Evolutionary conservation across 2,329 filamentous ascomycete species (phyloP), one percentile per base, ranked within the genome.

Genomic region (Cladosporium sp.): DNA sequence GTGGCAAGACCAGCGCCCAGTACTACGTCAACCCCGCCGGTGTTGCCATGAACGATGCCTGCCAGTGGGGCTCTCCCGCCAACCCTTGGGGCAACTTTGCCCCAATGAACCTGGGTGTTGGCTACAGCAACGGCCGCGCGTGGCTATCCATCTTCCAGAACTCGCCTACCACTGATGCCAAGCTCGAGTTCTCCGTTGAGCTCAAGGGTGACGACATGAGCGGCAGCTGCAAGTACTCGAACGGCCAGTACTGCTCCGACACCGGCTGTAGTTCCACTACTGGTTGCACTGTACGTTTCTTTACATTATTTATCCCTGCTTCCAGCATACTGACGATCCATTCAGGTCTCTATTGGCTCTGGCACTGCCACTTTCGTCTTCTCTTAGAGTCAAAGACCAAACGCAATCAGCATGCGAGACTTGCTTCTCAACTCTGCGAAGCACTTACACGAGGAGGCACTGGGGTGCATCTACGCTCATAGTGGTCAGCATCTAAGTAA

Each of bases 21-120:
- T 97, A 95, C 80, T 98, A 98, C 69, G 81, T 97, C 73, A 97
- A 97, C 81, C 87, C 87, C 63, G 79, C 82, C 62, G 90, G 89
- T 56, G 76, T 86, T 49, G 63, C 72, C 14, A 73, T 83, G 54
- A 69, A 82, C 59, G 72, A 91, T 10, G 87, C 82, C 46, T 98
- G 93, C 74, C 72, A 80, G 54, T 97, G 93, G 93, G 76, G 80
- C 48, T 77, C 77, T 16, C 75, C 82, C 54, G 84, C 70, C 52
- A 65, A 74, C 54, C 72, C 77, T 58, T 70, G 77, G 53, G 84
- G 93, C 60, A 96, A 98, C 81, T 95, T 81, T 79, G 85, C 93
- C 44, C 91, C 93, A 28, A 74, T 89, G 63, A 92, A 91, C 74
- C 75, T 95, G 49, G 92, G 92, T 69, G 84, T 90, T 56, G 89